phyloP scores from a whole-genome alignment of 768 basidiomycete species.

The Lyophyllum atratum region DNA sequence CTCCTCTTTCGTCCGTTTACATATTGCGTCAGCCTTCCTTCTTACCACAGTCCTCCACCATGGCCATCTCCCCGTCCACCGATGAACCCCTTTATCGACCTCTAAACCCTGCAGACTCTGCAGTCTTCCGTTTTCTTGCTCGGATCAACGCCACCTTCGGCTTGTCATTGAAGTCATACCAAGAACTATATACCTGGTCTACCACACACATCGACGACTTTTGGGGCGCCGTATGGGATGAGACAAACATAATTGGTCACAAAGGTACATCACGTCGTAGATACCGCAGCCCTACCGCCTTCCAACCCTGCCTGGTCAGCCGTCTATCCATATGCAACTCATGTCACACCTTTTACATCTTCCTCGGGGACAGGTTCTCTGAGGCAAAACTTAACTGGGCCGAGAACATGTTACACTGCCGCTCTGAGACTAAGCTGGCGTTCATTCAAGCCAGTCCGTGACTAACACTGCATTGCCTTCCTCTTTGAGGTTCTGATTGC shows the following conservation, averaged over 20 bases:
- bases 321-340: conserved; percentile 2
- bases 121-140: conserved; percentile 49
- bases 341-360: conserved; percentile 9
- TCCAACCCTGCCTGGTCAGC: conserved; percentile 69
- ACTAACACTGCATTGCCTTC: conserved; percentile 13
- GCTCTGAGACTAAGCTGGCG: conserved; percentile 58
- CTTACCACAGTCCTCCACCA: conserved; percentile 8
- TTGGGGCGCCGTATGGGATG: conserved; percentile 78
- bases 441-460: conserved; percentile 71
- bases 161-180: conserved; percentile 51
- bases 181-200: conserved; percentile 72
- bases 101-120: conserved; percentile 39
- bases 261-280: conserved; percentile 65
- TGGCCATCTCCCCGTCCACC: conserved; percentile 8
- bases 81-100: conserved; percentile 47
- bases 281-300: conserved; percentile 51
- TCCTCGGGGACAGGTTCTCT: conserved; percentile 40
- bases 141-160: conserved; percentile 50
- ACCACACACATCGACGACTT: conserved; percentile 58
- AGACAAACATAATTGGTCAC: conserved; percentile 56
- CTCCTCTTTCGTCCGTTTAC: conserved; percentile 5
- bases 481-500: conserved; percentile 15
- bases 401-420: conserved; percentile 73
- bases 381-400: conserved; percentile 76
- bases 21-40: background rate